Evolutionary conservation across 768 basidiomycete genomes (phyloP).

Genomic region (Panellus pusillus): DNA sequence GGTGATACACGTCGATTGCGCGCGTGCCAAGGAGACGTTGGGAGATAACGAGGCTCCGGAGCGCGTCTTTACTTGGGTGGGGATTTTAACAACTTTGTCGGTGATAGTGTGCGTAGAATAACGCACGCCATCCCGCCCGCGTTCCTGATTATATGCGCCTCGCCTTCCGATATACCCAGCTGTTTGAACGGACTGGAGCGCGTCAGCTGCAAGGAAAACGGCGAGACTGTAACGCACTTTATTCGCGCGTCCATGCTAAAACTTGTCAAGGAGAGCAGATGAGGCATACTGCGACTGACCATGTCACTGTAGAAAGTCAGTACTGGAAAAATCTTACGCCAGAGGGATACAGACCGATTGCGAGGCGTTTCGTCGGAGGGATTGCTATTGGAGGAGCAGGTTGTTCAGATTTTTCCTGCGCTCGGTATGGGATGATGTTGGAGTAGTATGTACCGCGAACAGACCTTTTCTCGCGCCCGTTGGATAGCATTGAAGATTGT

Average conservation of each 20-base stretch:
- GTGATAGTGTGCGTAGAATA: slow-evolving; percentile 8
- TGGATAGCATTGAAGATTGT: too few relatives aligned
- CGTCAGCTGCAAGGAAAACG: background rate
- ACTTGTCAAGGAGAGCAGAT: too few relatives aligned
- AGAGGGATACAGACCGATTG: slow-evolving; percentile 32
- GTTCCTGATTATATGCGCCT: slow-evolving; percentile 73
- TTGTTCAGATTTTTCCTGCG: slow-evolving; percentile 6
- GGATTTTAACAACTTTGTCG: background rate
- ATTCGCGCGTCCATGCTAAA: slow-evolving; percentile 66
- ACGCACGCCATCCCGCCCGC: slow-evolving; percentile 66
- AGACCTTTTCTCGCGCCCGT: background rate
- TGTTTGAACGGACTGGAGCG: slow-evolving; percentile 51
- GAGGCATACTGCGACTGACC: background rate
- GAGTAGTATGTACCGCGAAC: background rate
- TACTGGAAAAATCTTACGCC: background rate
- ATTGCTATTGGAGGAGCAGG: slow-evolving; percentile 17
- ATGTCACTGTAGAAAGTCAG: background rate
- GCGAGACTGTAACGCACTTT: slow-evolving; percentile 41
- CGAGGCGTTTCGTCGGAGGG: slow-evolving; percentile 30
- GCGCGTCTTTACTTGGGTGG: slow-evolving; percentile 52
- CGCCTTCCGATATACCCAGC: slow-evolving; percentile 63
- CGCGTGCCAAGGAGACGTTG: slow-evolving; percentile 71
- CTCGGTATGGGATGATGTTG: background rate
- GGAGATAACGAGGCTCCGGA: slow-evolving; percentile 68
- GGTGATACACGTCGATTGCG: slow-evolving; percentile 69